Conservation (phyloP, 1,284 basidiomycete species). For the Neolentinus lepideus region DNA sequence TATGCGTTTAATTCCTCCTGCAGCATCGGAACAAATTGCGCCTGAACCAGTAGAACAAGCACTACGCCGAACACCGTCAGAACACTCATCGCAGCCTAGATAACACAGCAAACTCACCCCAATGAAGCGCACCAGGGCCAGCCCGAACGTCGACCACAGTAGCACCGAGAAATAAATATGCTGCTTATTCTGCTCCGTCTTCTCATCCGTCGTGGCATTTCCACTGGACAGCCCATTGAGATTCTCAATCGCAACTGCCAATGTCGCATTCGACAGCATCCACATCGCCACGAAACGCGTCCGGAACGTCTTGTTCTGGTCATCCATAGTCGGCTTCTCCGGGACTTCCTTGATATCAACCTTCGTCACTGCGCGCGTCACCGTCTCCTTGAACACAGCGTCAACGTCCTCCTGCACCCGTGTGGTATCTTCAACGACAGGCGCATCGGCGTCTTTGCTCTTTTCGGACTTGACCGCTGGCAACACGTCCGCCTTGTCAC, state of each 20-base stretch:
- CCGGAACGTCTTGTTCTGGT: conserved; percentile 91
- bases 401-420: conserved; percentile 86
- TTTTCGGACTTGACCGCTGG: conserved; percentile 87
- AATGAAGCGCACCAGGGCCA: conserved; percentile 75
- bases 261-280: conserved; percentile 78
- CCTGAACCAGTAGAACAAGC: conserved; percentile 77
- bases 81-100: neutral
- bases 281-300: conserved; percentile 82
- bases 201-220: conserved; percentile 36
- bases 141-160: conserved; percentile 84
- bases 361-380: conserved; percentile 87
- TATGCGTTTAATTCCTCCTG: conserved; percentile 51
- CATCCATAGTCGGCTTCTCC: conserved; percentile 87
- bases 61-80: conserved; percentile 34
- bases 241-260: conserved; percentile 82
- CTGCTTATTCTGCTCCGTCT: conserved; percentile 50
- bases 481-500: conserved; percentile 92
- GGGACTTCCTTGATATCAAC: conserved; percentile 58
- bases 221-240: conserved; percentile 66
- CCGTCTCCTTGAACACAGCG: conserved; percentile 89
- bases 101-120: conserved; percentile 52
- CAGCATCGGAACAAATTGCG: conserved; percentile 79
- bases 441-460: conserved; percentile 63
- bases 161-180: conserved; percentile 80
- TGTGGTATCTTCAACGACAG: conserved; percentile 79